These are phyloP conservation scores for Catharanthus roseus DNA, from an alignment of 257 asterid species.

Conservation along the genomic window DNA sequence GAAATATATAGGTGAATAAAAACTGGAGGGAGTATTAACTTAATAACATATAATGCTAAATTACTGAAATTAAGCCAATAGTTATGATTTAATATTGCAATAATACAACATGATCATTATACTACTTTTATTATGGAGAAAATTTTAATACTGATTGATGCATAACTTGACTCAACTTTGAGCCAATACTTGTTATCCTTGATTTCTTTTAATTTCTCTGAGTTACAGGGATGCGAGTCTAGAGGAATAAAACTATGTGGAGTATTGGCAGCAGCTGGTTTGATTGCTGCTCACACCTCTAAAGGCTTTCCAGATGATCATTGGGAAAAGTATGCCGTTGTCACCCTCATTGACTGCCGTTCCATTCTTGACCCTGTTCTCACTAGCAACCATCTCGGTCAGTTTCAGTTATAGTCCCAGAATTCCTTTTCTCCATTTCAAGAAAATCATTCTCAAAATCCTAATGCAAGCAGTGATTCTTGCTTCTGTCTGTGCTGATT, in stretches of 20 bases:
- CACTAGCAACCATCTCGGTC: conserved; percentile 50
- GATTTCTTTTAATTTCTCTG: too few relatives aligned
- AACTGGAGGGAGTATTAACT: too few relatives aligned
- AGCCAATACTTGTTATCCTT: too few relatives aligned
- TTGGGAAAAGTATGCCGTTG: conserved; percentile 68
- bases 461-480: neutral
- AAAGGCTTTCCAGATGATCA: conserved; percentile 46
- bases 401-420: conserved; percentile 6
- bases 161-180: too few relatives aligned
- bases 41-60: too few relatives aligned
- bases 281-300: conserved; percentile 52
- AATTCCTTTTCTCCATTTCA: neutral
- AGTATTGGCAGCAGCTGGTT: conserved; percentile 57
- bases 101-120: too few relatives aligned
- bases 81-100: too few relatives aligned
- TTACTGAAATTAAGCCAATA: too few relatives aligned
- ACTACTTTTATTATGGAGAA: too few relatives aligned
- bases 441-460: neutral
- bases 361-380: conserved; percentile 76
- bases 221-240: conserved; percentile 54
- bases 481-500: too few relatives aligned
- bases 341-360: conserved; percentile 71
- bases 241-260: conserved; percentile 51
- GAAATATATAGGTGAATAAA: too few relatives aligned
- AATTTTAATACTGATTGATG: too few relatives aligned